Conservation (phyloP, 2,329 filamentous ascomycete genomes). For the Colletotrichum nymphaeae region DNA sequence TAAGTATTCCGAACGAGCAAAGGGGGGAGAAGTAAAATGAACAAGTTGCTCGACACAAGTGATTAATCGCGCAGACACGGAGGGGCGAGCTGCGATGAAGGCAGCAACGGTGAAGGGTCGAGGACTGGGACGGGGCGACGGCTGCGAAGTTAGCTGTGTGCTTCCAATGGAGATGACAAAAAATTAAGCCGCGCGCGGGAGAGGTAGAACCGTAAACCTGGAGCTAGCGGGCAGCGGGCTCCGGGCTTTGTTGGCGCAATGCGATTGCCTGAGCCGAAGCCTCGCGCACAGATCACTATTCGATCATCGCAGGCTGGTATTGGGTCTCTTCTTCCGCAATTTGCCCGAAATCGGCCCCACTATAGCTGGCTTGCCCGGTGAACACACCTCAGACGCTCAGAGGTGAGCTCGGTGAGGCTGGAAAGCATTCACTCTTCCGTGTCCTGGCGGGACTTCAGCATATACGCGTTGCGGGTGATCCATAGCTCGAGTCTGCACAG, state of each 20-base stretch:
- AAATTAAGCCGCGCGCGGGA: conserved; percentile 34
- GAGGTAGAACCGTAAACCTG: conserved; percentile 27
- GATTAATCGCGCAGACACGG: neutral
- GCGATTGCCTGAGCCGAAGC: conserved; percentile 31
- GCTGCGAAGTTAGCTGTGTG: conserved; percentile 22
- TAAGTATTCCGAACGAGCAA: neutral
- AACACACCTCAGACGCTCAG: neutral
- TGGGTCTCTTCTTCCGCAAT: conserved; percentile 20
- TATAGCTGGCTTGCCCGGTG: too few relatives aligned
- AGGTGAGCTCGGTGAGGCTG: conserved; percentile 7
- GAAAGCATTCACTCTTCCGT: neutral
- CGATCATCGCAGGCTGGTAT: neutral
- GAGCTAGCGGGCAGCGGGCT: conserved; percentile 31
- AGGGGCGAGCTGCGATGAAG: conserved; percentile 3
- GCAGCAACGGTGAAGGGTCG: conserved; percentile 14
- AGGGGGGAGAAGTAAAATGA: neutral
- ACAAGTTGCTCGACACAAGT: conserved; percentile 2
- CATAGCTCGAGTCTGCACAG: neutral
- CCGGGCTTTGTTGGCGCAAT: conserved; percentile 34
- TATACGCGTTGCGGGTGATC: neutral
- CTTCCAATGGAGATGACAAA: conserved; percentile 30
- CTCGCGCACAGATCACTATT: conserved; percentile 16
- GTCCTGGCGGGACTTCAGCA: too few relatives aligned
- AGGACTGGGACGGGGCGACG: conserved; percentile 20
- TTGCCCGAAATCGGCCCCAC: conserved; percentile 31